Evolutionary conservation across 495 filamentous ascomycete species (phyloP).

Genomic region (Darksidea phi): DNA sequence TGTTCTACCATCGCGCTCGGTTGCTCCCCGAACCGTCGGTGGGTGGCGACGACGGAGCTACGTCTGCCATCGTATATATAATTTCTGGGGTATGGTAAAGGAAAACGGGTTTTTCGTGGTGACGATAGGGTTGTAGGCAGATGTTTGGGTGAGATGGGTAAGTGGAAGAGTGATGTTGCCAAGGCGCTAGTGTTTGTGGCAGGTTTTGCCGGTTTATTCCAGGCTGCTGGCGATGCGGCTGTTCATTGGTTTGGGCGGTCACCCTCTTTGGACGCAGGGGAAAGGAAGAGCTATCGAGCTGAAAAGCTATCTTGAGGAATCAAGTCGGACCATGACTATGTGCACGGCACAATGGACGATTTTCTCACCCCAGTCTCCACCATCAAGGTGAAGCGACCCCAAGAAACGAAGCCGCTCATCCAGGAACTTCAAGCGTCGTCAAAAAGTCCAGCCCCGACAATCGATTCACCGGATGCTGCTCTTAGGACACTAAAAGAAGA

Average conservation of each 20-base stretch:
- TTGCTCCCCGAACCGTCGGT: background rate
- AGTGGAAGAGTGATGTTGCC: background rate
- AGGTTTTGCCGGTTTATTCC: background rate
- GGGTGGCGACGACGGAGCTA: too few species aligned
- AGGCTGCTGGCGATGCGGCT: too few species aligned
- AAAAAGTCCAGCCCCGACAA: background rate
- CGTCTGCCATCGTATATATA: conserved; percentile 18
- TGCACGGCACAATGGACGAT: conserved; percentile 38
- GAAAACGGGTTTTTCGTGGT: too few species aligned
- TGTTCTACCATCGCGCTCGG: conserved; percentile 36
- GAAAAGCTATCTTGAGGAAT: background rate
- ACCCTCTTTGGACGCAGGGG: background rate
- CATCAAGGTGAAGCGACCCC: conserved; percentile 21
- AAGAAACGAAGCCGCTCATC: background rate
- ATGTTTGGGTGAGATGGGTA: background rate
- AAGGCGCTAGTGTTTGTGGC: conserved; percentile 9
- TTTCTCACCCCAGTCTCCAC: conserved; percentile 41
- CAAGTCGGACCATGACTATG: conserved; percentile 7
- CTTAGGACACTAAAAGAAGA: conserved; percentile 63
- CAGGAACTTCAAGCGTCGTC: conserved; percentile 25
- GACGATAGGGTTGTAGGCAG: background rate
- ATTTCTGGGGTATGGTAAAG: background rate
- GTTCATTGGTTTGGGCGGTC: background rate
- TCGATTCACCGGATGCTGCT: conserved; percentile 55
- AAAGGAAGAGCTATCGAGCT: too few species aligned